Evolutionary conservation across 2,329 filamentous ascomycete species (phyloP).

Genomic region (Daldinia eschscholtzii): DNA sequence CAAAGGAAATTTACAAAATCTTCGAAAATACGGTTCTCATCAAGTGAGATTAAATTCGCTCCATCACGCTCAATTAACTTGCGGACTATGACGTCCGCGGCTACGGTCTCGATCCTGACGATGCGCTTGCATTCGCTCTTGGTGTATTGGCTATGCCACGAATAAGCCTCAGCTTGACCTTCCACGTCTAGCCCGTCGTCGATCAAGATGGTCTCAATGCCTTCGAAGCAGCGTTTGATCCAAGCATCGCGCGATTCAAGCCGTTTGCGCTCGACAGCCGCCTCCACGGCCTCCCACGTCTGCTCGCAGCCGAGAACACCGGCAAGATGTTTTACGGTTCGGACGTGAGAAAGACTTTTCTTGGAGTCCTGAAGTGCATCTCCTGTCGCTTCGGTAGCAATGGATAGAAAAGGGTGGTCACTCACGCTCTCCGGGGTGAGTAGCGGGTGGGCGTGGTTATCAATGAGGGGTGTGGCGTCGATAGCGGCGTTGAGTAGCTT

Average conservation of each 20-base stretch:
- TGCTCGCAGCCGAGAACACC: constrained; percentile 72
- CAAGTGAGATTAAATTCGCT: constrained; percentile 64
- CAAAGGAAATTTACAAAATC: too few relatives aligned
- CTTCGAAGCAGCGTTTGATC: constrained; percentile 73
- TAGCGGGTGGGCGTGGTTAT: constrained; percentile 79
- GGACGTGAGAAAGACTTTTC: constrained; percentile 75
- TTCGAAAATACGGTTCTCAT: constrained; percentile 47
- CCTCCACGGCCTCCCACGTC: constrained; percentile 69
- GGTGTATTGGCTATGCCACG: constrained; percentile 76
- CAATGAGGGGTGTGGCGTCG: constrained; percentile 72
- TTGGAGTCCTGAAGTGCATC: constrained; percentile 72
- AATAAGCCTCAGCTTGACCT: constrained; percentile 68
- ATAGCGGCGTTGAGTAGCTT: constrained; percentile 56
- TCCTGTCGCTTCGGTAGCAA: constrained; percentile 80
- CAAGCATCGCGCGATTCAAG: constrained; percentile 66
- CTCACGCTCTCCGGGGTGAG: constrained; percentile 64
- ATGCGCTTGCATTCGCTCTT: constrained; percentile 76
- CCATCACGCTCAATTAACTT: constrained; percentile 53
- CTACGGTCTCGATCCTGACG: constrained; percentile 80
- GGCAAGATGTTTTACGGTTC: constrained; percentile 77
- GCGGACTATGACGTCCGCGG: constrained; percentile 70
- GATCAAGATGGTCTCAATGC: constrained; percentile 80
- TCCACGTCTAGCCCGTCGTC: constrained; percentile 77
- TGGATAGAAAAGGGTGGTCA: constrained; percentile 66
- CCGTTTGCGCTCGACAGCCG: constrained; percentile 58